Base-by-base conservation (phyloP, 352 stramenopile species). In the Phytopythium boreale region DNA sequence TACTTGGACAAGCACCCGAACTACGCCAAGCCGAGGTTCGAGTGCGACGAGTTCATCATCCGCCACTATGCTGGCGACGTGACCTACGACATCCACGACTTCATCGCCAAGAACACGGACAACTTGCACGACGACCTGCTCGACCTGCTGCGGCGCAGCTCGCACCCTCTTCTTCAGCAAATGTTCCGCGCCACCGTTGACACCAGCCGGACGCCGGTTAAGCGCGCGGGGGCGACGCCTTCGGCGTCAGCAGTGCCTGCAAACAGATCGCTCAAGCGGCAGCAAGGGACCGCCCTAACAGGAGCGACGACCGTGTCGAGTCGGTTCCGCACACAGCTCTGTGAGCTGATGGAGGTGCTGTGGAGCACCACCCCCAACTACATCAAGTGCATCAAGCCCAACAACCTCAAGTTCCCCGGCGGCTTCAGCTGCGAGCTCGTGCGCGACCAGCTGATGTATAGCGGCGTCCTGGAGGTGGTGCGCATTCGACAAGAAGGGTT, bases 351-450 rank as follows among this genome's bases (percentile, higher is more conserved):
- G 85, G 81, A 92, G 8, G 83, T 94, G 37, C 63, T 97, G 14
- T 86, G 79, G 72, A 75, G 72, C 43, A 98, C 93, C 50, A 91
- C 90, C n/a, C 91, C 92, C 8, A 93, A 93, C 43, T 98, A 98
- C 67, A 93, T 98, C 68, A 95, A 97, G 65, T 98, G 93, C 62
- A 96, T 98, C 72, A 98, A 98, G 75, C 94, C 94, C 7, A 98
- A 98, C 77, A 96, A 92, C 55, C 65, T 95, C 20, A 98, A 98
- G 67, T 94, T 96, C 49, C 80, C 91, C 0, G 83, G 92, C 44
- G 74, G 88, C 14, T 97, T 98, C 61, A 94, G 96, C 64, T 89
- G 89, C 34, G 72, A 95, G 29, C 68, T 94, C 11, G 90, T 97
- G 15, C 81, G 94, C 20, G 91, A 98, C 36, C 93, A 98, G 59